Conservation (phyloP, 768 basidiomycete genomes). For the Pulveroboletus sp. region DNA sequence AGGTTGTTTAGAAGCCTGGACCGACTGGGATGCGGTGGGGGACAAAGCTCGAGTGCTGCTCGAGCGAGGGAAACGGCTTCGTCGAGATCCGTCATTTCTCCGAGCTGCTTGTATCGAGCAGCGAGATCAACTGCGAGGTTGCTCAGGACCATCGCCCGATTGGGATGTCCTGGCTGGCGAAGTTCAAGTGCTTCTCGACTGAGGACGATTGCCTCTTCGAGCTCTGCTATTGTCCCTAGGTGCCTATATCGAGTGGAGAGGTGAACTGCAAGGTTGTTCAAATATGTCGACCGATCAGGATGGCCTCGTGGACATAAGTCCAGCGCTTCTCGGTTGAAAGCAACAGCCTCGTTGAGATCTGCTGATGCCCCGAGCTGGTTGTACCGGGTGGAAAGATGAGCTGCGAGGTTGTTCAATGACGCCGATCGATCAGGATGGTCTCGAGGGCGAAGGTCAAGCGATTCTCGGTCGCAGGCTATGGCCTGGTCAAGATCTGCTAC, state of each 20-base stretch:
- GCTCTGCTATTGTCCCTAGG: not conserved
- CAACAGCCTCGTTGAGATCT: not conserved
- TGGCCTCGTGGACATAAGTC: not conserved
- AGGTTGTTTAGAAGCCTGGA: not conserved
- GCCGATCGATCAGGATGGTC: not conserved
- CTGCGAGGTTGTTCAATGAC: not conserved
- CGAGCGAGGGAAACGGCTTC: not conserved
- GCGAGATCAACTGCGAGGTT: not conserved
- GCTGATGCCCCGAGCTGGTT: not conserved
- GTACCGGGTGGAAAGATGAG: not conserved
- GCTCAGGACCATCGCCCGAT: not conserved
- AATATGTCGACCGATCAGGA: not conserved
- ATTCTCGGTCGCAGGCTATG: not conserved
- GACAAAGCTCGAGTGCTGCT: not conserved
- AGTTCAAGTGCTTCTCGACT: not conserved
- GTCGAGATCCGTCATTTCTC: not conserved
- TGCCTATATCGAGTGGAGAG: not conserved
- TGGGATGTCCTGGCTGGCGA: not conserved
- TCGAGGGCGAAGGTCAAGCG: not conserved
- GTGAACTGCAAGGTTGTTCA: not conserved
- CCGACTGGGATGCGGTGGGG: not conserved
- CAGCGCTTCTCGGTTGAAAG: not conserved
- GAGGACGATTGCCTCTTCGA: not conserved
- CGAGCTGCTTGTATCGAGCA: not conserved
- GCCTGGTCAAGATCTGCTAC: not conserved